Conservation (phyloP, 2,329 filamentous ascomycete species). For the Coniochaeta sp. region DNA sequence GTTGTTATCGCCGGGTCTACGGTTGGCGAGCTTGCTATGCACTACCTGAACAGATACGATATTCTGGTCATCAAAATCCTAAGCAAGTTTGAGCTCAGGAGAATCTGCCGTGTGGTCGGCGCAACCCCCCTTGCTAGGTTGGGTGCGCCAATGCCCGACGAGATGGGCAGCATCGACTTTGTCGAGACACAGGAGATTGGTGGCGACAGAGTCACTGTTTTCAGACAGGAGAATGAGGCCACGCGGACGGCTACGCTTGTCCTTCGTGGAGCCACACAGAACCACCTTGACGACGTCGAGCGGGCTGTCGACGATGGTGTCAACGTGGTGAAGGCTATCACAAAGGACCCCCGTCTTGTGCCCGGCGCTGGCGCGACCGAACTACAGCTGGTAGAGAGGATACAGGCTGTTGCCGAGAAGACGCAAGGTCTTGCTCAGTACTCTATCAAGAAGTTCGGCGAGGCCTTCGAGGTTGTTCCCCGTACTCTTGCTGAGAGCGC, state of each 20-base stretch:
- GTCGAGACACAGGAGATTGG: constrained; percentile 98
- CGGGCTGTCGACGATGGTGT: constrained; percentile 96
- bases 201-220: constrained; percentile 95
- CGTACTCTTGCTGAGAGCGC: constrained; percentile 91
- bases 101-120: constrained; percentile 91
- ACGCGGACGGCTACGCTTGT: constrained; percentile 93
- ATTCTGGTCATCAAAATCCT: constrained; percentile 95
- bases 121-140: constrained; percentile 93
- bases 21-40: constrained; percentile 91
- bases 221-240: constrained; percentile 88
- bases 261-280: constrained; percentile 90
- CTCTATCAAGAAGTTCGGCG: constrained; percentile 93
- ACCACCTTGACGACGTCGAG: constrained; percentile 95
- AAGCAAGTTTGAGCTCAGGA: constrained; percentile 94
- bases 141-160: constrained; percentile 98
- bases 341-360: constrained; percentile 82
- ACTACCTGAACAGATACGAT: constrained; percentile 96
- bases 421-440: constrained; percentile 91
- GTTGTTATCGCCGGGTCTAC: constrained; percentile 88
- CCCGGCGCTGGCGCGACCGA: constrained; percentile 93
- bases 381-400: constrained; percentile 85
- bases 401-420: constrained; percentile 84
- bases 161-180: constrained; percentile 91
- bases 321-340: constrained; percentile 98
- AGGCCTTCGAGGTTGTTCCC: constrained; percentile 95